Percentiles rank a stretch among this genome's conserved stretches.
phyloP scores from a whole-genome alignment of 352 stramenopile species.

The Peronospora destructor region DNA sequence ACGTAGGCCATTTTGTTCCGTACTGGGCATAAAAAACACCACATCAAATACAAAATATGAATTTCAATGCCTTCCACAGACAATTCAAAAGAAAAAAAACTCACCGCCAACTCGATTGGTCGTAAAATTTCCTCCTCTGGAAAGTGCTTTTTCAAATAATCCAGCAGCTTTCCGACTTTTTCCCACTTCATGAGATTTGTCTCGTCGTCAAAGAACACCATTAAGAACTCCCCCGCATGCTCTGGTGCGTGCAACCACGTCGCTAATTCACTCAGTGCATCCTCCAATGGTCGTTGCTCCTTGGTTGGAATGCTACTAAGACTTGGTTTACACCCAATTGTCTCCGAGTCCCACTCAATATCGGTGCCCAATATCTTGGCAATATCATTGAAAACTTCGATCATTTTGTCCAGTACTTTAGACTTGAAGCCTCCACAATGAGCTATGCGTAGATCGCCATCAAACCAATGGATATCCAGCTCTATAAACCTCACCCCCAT shows the following conservation, averaged over 20 bases:
- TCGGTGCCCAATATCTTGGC: conserved; percentile 31
- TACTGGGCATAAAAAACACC: conserved; percentile 23
- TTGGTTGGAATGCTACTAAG: conserved; percentile 72
- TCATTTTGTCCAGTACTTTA: conserved; percentile 53
- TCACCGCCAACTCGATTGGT: conserved; percentile 52
- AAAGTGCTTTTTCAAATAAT: conserved; percentile 63
- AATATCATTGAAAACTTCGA: conserved; percentile 56
- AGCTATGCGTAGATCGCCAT: conserved; percentile 49
- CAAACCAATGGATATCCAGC: conserved; percentile 78
- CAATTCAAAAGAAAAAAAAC: conserved; percentile 5
- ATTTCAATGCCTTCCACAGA: not conserved
- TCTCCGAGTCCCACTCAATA: conserved; percentile 50
- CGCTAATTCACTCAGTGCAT: conserved; percentile 50
- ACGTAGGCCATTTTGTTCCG: conserved; percentile 46
- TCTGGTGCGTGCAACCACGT: conserved; percentile 57
- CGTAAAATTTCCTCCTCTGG: conserved; percentile 50
- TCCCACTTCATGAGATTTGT: conserved; percentile 69
- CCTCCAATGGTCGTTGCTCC: conserved; percentile 42
- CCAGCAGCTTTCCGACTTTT: conserved; percentile 59
- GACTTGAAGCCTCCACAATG: conserved; percentile 65
- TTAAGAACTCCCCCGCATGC: conserved; percentile 56
- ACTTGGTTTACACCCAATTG: conserved; percentile 72
- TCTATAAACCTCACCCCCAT: conserved; percentile 74
- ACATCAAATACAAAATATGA: not conserved
- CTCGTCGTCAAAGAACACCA: conserved; percentile 84